Base-by-base conservation (phyloP, 1,284 basidiomycete species). In the Cyathus olla region DNA sequence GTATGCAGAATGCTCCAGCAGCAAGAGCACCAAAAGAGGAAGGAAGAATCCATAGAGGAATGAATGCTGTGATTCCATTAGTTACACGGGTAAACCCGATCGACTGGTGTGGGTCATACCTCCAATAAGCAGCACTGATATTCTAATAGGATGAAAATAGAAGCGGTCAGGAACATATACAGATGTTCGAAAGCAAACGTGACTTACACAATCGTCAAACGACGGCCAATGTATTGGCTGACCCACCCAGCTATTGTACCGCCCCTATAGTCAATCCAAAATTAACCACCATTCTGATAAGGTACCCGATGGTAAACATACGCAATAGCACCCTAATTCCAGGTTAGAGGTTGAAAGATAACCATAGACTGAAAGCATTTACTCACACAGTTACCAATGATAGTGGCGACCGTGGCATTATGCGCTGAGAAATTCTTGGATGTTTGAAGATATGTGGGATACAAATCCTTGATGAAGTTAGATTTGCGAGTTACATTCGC, bases 21-120 rank as follows among this genome's bases (percentile, higher is more conserved):
- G 92, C 66, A 31, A 95, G 87, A 2, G 79, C 82, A 60, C 83
- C 69, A 78, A 95, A 95, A 2, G 77, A 75, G n/a, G 71, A 73
- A 4, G 95, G 95, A 4, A 96, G 59, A 66, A 96, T 94, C 95
- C 95, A 96, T 3, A 96, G 83, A 0, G 95, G 94, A 75, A 94
- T 92, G 80, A 94, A 90, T 3, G 83, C 89, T 79, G 55, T 17
- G 53, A 72, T 29, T 47, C 55, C 24, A 27, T 44, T 26, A 60
- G 64, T 68, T 55, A 46, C 44, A 46, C 19, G 9, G 19, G 19
- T 69, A 21, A 55, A 76, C 65, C 59, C 68, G 68, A 19, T 62
- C 59, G 39, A 21, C 40, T 27, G 13, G 22, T 2, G 28, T 29
- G 13, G 13, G 24, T 59, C 75, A 27, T 57, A 79, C 80, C 77